Percentiles rank a stretch among this genome's conserved stretches.
Evolutionary conservation across 352 stramenopile species (phyloP).

Genomic region (Phytophthora crassamura): DNA sequence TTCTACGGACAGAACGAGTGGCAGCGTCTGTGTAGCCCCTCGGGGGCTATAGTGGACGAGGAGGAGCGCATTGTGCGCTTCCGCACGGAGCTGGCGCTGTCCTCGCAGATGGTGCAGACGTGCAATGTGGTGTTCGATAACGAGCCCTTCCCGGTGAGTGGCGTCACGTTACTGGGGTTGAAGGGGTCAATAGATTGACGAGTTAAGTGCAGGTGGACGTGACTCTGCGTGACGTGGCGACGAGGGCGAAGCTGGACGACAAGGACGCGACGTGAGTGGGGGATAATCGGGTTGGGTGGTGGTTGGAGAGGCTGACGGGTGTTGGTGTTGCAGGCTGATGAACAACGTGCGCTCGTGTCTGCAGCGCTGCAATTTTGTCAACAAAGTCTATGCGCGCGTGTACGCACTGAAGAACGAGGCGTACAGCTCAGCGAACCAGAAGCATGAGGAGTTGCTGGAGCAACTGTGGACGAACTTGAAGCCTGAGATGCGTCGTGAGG

Average conservation of each 20-base stretch:
- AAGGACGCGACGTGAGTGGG: constrained; percentile 51
- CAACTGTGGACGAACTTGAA: constrained; percentile 84
- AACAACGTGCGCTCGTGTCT: constrained; percentile 73
- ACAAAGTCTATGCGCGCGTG: constrained; percentile 67
- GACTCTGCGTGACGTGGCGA: constrained; percentile 64
- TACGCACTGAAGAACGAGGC: constrained; percentile 67
- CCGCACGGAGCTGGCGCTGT: constrained; percentile 75
- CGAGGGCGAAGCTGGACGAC: constrained; percentile 53
- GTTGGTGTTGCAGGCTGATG: constrained; percentile 53
- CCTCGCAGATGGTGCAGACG: constrained; percentile 57
- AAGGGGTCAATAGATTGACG: not conserved
- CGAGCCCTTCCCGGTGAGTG: constrained; percentile 65
- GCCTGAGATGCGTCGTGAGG: constrained; percentile 72
- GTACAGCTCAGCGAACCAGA: constrained; percentile 68
- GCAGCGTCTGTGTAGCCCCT: constrained; percentile 66
- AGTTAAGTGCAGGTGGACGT: constrained; percentile 48
- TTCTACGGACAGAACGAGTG: constrained; percentile 79
- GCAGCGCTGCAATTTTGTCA: constrained; percentile 76
- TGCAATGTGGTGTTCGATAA: constrained; percentile 86
- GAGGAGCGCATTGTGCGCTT: constrained; percentile 73
- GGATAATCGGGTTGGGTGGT: not conserved
- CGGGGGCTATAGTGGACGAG: constrained; percentile 54
- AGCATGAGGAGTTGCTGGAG: constrained; percentile 85
- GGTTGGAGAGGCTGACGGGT: not conserved
- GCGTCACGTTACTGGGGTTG: not conserved